Evolutionary conservation across 148 eudicot genomes (phyloP), one percentile per base, ranked within the genome.

Genomic region (Cornus suecica): DNA sequence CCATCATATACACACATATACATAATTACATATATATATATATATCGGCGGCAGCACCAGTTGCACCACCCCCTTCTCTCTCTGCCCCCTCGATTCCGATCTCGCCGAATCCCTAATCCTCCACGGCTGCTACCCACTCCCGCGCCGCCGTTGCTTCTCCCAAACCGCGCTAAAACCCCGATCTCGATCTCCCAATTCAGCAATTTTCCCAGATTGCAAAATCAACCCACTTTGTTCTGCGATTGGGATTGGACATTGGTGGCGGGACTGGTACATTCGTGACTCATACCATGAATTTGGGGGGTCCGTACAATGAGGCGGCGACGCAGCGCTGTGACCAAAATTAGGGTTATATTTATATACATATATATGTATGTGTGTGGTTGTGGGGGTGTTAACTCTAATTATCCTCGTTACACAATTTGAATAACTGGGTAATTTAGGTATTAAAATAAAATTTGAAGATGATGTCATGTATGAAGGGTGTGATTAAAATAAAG

Each of bases 71-170:
- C 91, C 89, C 0, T 91, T 83, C 72, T 16, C 83, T 16, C 74
- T 66, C 30, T 94, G 98, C 76, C 97, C 97, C 0, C 63, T 61
- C 5, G 88, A 88, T 52, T 20, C 77, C 23, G 69, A 72, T 22
- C 64, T 89, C n/a, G 94, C 93, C 8, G 97, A 94, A 58, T 63
- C 90, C 23, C 82, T 94, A 5, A 90, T 94, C 58, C 88, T 94
- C 65, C 88, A 90, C 7, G 97, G 98, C 37, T 94, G 98, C 74
- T 92, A 90, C 80, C 98, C 97, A 1, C 83, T 94, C 66, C 98
- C 98, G 14, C 83, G 98, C 58, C 83, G 97, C 32, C 74, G 98
- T 9, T 93, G 94, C 85, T 91, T 90, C 71, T 45, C 89, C 29
- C 76, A 10, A 10, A 80, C 92, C 3, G 77, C 89, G 0, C 41